A percentile compares a stretch with the other conserved stretches of the same genome.
These are phyloP conservation scores for Biscogniauxia sp. DNA, from an alignment of 2,329 filamentous ascomycete genomes.

Conservation along the genomic window DNA sequence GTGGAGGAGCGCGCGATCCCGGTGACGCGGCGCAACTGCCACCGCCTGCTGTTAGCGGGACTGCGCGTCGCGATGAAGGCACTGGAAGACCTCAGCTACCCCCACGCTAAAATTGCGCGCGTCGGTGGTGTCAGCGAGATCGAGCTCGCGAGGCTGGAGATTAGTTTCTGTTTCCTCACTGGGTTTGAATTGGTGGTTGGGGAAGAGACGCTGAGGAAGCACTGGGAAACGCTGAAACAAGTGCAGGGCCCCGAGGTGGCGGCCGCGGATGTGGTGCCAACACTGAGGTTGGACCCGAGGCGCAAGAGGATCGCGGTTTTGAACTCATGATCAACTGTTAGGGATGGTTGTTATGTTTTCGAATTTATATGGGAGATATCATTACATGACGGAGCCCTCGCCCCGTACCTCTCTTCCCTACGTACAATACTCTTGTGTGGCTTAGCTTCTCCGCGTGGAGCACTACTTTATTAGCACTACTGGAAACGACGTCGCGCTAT, in stretches of 20 bases:
- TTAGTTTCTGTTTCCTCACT: constrained; percentile 84
- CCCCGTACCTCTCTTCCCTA: too few relatives aligned
- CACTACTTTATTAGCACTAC: neutral
- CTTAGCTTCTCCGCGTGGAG: neutral
- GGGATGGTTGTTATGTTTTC: too few relatives aligned
- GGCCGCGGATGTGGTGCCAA: constrained; percentile 11
- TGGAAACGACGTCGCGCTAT: neutral
- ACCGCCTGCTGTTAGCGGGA: constrained; percentile 80
- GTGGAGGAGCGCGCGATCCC: constrained; percentile 75
- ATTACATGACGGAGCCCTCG: too few relatives aligned
- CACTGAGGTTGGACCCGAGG: constrained; percentile 19
- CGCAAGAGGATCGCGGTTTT: constrained; percentile 11
- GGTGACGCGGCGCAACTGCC: constrained; percentile 80
- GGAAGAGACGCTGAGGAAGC: constrained; percentile 57
- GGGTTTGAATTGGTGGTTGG: constrained; percentile 75
- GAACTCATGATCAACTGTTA: neutral
- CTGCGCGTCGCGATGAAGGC: constrained; percentile 90
- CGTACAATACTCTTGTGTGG: neutral
- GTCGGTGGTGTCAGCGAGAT: constrained; percentile 83
- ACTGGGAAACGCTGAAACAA: constrained; percentile 61
- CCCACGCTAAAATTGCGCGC: constrained; percentile 77
- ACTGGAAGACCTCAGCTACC: constrained; percentile 87
- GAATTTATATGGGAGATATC: too few relatives aligned
- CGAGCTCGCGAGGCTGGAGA: constrained; percentile 81
- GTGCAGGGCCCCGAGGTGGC: constrained; percentile 7